Evolutionary conservation across 441 rosid genomes (phyloP).

Genomic region (Populus hybrid): DNA sequence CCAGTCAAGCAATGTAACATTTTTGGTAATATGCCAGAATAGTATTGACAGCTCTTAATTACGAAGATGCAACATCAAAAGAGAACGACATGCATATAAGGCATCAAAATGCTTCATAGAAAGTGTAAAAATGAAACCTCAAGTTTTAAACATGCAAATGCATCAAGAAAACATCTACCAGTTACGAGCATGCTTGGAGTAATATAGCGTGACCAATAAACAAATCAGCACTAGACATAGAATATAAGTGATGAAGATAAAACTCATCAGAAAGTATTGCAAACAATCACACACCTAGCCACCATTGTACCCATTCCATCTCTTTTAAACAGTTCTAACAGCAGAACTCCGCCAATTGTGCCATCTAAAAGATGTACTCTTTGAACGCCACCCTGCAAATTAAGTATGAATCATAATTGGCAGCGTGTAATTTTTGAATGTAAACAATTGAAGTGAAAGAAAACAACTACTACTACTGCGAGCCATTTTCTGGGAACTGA

Average conservation of each 20-base stretch:
- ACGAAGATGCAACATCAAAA: too few species aligned
- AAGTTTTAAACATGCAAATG: background rate
- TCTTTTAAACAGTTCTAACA: conserved; percentile 89
- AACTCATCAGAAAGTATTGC: background rate
- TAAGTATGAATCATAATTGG: conserved; percentile 12
- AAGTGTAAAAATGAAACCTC: background rate
- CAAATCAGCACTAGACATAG: background rate
- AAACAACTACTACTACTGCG: background rate
- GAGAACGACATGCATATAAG: too few species aligned
- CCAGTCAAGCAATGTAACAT: too few species aligned
- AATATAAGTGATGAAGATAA: background rate
- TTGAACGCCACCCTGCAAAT: conserved; percentile 84
- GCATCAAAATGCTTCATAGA: too few species aligned
- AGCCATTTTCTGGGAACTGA: background rate
- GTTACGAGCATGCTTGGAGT: background rate
- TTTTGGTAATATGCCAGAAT: too few species aligned
- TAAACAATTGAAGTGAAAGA: background rate
- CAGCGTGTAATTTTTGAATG: background rate
- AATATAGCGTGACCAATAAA: background rate
- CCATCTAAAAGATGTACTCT: conserved; percentile 96
- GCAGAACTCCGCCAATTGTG: conserved; percentile 80
- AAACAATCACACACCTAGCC: conserved; percentile 61
- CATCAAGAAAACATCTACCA: background rate
- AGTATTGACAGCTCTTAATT: too few species aligned
- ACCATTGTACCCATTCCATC: conserved; percentile 99